Evolutionary conservation across 768 basidiomycete genomes (phyloP).

Genomic region (Inosperma sp.): DNA sequence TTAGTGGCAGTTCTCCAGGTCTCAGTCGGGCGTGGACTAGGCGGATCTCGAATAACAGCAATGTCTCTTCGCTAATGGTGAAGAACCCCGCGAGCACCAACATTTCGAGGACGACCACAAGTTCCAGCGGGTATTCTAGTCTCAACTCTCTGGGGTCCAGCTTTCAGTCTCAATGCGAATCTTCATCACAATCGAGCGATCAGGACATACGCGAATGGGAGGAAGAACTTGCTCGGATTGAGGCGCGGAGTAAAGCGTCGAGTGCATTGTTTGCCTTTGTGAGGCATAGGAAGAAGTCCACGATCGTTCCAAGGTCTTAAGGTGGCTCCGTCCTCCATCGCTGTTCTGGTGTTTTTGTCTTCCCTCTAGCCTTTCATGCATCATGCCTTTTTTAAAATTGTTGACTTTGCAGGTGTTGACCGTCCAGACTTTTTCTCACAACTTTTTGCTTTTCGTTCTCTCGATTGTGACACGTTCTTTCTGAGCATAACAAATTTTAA

Average conservation of each 20-base stretch:
- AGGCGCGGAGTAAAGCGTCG: conserved; percentile 51
- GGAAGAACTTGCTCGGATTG: conserved; percentile 69
- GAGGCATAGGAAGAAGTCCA: conserved; percentile 30
- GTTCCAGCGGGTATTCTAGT: not conserved
- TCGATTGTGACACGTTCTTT: too few species aligned
- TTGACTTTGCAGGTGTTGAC: too few species aligned
- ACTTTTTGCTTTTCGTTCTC: too few species aligned
- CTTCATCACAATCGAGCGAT: conserved; percentile 25
- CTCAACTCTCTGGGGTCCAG: conserved; percentile 6
- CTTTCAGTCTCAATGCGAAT: conserved; percentile 12
- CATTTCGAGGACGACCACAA: not conserved
- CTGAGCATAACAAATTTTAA: too few species aligned
- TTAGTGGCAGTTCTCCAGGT: conserved; percentile 36
- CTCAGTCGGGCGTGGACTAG: too few species aligned
- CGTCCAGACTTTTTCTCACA: too few species aligned
- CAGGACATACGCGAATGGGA: conserved; percentile 70
- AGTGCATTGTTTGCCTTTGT: conserved; percentile 46
- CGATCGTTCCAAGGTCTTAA: conserved; percentile 1
- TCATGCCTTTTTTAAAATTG: too few species aligned
- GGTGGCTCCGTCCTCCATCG: too few species aligned
- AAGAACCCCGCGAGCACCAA: conserved; percentile 25
- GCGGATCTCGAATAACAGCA: too few species aligned
- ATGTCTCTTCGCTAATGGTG: too few species aligned
- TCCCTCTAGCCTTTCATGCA: too few species aligned
- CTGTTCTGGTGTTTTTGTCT: not conserved